A percentile compares a stretch with the other conserved stretches of the same genome.
Conservation (phyloP, 2,329 filamentous ascomycete species). For the Neonectria coccinea region DNA sequence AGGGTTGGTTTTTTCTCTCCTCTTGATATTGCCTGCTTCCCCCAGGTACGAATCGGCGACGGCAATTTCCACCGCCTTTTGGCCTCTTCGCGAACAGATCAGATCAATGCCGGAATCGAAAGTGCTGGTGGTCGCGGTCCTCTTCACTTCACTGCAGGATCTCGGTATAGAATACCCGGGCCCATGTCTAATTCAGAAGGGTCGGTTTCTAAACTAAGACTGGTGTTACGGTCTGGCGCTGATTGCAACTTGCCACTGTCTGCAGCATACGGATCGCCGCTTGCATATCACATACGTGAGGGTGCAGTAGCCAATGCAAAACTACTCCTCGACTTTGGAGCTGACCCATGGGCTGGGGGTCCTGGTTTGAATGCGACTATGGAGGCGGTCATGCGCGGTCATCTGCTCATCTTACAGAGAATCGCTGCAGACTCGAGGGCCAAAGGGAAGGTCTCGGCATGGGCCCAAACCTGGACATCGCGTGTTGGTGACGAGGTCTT, state of each 20-base stretch:
- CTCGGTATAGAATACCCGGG: too few relatives aligned
- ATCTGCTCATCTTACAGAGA: too few relatives aligned
- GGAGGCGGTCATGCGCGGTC: too few relatives aligned
- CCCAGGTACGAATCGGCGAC: neutral
- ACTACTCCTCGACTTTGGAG: slow-evolving; percentile 12
- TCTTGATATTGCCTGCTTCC: slow-evolving; percentile 16
- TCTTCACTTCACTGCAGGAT: slow-evolving; percentile 3
- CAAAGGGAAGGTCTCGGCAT: too few relatives aligned
- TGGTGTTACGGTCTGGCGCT: neutral
- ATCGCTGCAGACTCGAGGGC: too few relatives aligned
- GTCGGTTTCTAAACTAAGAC: neutral
- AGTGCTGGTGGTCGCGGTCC: fast-evolving
- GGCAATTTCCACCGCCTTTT: neutral
- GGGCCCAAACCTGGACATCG: too few relatives aligned
- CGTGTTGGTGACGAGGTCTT: too few relatives aligned
- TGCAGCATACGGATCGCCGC: neutral
- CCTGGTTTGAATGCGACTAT: too few relatives aligned
- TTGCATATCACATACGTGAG: neutral
- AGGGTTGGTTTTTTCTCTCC: neutral
- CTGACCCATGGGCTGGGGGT: slow-evolving; percentile 15
- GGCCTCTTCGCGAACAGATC: neutral
- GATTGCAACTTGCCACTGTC: neutral
- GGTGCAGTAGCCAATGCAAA: neutral
- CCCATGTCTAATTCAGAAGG: too few relatives aligned
- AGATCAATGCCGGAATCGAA: neutral